A percentile compares a stretch with the other conserved stretches of the same genome.
Conservation (phyloP, 768 basidiomycete species). For the Amanita muscaria region DNA sequence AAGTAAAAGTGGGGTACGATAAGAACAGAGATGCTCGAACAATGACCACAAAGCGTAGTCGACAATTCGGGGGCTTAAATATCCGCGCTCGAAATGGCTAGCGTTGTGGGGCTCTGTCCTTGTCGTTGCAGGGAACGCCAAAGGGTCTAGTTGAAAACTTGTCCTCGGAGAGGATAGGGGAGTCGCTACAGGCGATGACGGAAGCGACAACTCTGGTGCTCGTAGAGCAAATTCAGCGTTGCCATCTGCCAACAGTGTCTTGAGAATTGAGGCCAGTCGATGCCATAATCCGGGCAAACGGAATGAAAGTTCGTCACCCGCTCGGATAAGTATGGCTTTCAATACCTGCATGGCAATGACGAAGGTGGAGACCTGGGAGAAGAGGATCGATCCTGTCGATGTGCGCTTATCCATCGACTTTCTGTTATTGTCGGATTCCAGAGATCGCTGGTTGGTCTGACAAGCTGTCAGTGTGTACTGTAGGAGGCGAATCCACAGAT, state of each 20-base stretch:
- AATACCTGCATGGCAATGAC: conserved; percentile 55
- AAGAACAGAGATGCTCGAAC: conserved; percentile 55
- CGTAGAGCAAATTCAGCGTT: conserved; percentile 52
- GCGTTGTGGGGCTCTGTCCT: conserved; percentile 19
- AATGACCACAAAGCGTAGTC: conserved; percentile 72
- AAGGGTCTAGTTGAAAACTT: conserved; percentile 32
- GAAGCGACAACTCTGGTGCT: conserved; percentile 32
- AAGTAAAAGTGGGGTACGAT: conserved; percentile 51
- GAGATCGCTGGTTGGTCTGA: conserved; percentile 24
- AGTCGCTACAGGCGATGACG: conserved; percentile 45
- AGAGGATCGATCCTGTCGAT: conserved; percentile 9
- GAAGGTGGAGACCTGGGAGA: conserved; percentile 30
- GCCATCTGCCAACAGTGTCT: conserved; percentile 44
- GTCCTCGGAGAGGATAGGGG: conserved; percentile 43
- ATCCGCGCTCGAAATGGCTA: conserved; percentile 14
- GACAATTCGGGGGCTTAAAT: conserved; percentile 43
- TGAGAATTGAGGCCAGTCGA: conserved; percentile 47
- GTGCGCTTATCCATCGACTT: conserved; percentile 35
- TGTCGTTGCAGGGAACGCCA: conserved; percentile 19
- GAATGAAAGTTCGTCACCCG: conserved; percentile 47
- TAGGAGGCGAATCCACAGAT: conserved; percentile 56
- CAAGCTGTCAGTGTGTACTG: conserved; percentile 50
- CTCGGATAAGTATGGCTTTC: conserved; percentile 59
- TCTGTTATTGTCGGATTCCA: conserved; percentile 21
- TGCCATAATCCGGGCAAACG: conserved; percentile 53